Base-by-base conservation (phyloP, 2,329 filamentous ascomycete species). In the Aplosporella prunicola region DNA sequence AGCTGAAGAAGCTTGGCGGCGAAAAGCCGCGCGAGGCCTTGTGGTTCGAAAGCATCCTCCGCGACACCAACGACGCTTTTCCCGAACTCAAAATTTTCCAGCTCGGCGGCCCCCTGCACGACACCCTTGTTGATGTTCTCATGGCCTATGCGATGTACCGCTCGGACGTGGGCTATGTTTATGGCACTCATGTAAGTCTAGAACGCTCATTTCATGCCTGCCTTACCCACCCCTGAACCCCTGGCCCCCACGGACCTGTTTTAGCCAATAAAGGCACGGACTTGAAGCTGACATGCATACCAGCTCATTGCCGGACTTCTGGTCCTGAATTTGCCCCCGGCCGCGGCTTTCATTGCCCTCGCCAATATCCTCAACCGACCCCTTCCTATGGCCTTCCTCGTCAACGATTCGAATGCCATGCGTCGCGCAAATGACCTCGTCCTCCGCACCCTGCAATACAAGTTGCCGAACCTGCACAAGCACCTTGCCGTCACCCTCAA, bases 131-230 rank as follows among this genome's bases (percentile, higher is more conserved):
- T 13, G 78, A 89, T 52, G 75, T 91, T 8, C 67, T 89, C 43
- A 78, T 78, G 50, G 85, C 84, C 5, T 89, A 89, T 58, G 71
- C 78, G 38, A 82, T 86, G 74, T 91, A 91, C 59, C 73, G 84
- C 43, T 80, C 78, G 47, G 84, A 91, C 53, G 81, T 89, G 50
- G 82, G 83, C 44, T 87, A 86, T 51, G 71, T 84, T 40, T 69
- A 72, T 44, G 82, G 82, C 37, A 82, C 80, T 47, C 82, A 86
- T 53, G 78, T 84, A 58, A 68, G 80, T 69, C 20, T 14, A 32
- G n/a, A n/a, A n/a, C n/a, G n/a, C n/a, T 32, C 18, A 27, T 20
- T 14, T 22, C 10, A 24, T 9, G 18, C 37, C 9, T n/a, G 34
- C 28, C 14, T 11, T 3, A 20, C 23, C 32, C 28, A 11, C 39